These are phyloP conservation scores for Dactylella cylindrospora DNA, from an alignment of 2,329 filamentous ascomycete species.

Conservation along the genomic window DNA sequence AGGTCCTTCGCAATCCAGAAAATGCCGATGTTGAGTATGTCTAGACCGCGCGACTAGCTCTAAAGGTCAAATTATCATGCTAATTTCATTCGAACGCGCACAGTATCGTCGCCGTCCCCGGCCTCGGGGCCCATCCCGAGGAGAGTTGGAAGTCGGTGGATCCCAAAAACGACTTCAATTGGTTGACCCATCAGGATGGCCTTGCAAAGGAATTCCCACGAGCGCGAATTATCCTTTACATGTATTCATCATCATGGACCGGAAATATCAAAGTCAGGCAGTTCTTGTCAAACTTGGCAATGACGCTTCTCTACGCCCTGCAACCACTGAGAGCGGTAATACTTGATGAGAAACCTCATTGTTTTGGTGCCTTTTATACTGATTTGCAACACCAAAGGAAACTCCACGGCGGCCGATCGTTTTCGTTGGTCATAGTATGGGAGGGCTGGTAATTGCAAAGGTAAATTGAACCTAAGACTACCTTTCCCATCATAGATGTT, in stretches of 20 bases:
- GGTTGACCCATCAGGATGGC: conserved; percentile 52
- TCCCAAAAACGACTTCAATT: conserved; percentile 53
- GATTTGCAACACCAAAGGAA: conserved; percentile 41
- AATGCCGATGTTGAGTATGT: conserved; percentile 53
- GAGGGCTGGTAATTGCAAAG: conserved; percentile 55
- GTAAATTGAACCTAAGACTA: conserved; percentile 29
- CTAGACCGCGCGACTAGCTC: neutral
- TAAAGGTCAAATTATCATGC: neutral
- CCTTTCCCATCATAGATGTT: neutral
- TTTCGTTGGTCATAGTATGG: conserved; percentile 56
- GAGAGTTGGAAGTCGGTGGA: conserved; percentile 53
- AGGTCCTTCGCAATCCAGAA: conserved; percentile 52
- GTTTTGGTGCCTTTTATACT: no score
- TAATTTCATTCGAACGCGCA: neutral
- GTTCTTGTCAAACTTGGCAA: conserved; percentile 53
- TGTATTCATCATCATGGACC: conserved; percentile 54
- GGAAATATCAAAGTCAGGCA: conserved; percentile 54
- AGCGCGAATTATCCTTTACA: conserved; percentile 54
- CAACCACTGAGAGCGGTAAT: conserved; percentile 52
- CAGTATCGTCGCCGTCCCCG: conserved; percentile 55
- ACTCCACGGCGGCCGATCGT: conserved; percentile 53
- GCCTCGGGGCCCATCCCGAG: conserved; percentile 53
- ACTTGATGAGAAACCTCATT: no score
- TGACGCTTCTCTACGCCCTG: conserved; percentile 52
- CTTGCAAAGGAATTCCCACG: conserved; percentile 53